phyloP scores from a whole-genome alignment of 2,329 filamentous ascomycete species.

The Dothidotthia symphoricarpi region DNA sequence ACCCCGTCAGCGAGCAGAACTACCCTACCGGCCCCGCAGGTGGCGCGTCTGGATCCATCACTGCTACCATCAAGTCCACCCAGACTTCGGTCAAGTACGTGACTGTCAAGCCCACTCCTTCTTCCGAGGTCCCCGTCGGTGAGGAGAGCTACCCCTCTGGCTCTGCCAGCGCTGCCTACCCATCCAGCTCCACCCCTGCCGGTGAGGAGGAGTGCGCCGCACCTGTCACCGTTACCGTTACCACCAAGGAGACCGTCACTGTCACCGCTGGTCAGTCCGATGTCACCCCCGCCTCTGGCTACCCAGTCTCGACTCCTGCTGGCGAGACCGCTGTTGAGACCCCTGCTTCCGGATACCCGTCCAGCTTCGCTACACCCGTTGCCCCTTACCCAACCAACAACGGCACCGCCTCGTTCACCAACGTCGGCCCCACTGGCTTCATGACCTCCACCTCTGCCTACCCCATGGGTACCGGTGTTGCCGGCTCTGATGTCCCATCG shows the following conservation, averaged over 20 bases:
- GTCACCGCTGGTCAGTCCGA: constrained; percentile 30
- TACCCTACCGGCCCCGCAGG: constrained; percentile 13
- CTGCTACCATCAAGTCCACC: constrained; percentile 34
- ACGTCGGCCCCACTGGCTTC: constrained; percentile 34
- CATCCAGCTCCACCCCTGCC: constrained; percentile 6
- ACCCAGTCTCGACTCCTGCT: constrained; percentile 11
- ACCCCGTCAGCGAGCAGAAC: constrained; percentile 8
- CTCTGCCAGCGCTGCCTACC: constrained; percentile 12
- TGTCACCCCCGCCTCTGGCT: constrained; percentile 8
- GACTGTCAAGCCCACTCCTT: constrained; percentile 34
- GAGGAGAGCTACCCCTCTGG: constrained; percentile 13
- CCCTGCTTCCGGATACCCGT: constrained; percentile 5
- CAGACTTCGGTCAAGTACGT: constrained; percentile 38
- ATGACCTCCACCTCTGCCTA: constrained; percentile 28
- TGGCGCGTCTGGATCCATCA: constrained; percentile 9
- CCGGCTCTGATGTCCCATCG: constrained; percentile 24
- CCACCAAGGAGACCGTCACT: constrained; percentile 40
- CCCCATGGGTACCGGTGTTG: constrained; percentile 19
- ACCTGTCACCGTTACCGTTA: constrained; percentile 40
- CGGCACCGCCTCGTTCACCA: constrained; percentile 26
- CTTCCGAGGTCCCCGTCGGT: constrained; percentile 12
- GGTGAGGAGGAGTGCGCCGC: constrained; percentile 30
- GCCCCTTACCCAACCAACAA: constrained; percentile 27
- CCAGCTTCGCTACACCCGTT: constrained; percentile 13
- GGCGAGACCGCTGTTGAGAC: constrained; percentile 5